A percentile compares a stretch with the other conserved stretches of the same genome.
phyloP scores from a whole-genome alignment of 208 protist genomes.

The Trypanosoma scelopori region DNA sequence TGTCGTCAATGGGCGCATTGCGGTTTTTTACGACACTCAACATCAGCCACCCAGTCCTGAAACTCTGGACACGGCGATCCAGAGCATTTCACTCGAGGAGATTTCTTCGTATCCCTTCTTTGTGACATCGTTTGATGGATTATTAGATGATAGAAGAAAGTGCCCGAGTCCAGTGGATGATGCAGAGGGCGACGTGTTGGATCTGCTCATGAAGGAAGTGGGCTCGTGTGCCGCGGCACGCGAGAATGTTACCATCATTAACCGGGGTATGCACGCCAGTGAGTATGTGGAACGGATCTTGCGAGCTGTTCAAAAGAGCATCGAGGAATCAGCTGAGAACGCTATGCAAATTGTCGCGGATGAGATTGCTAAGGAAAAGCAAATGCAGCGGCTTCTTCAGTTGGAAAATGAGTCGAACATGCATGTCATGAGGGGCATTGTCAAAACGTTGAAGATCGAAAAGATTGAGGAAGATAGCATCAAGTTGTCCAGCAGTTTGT shows the following conservation, averaged over 20 bases:
- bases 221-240: conserved; percentile 51
- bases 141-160: conserved; percentile 46
- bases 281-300: conserved; percentile 65
- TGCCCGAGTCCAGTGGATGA: conserved; percentile 12
- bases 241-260: conserved; percentile 85
- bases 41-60: conserved; percentile 14
- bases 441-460: conserved; percentile 17
- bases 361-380: conserved; percentile 86
- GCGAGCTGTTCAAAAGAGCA: conserved; percentile 50
- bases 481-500: conserved; percentile 50
- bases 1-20: conserved; percentile 7
- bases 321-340: conserved; percentile 73
- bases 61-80: conserved; percentile 8
- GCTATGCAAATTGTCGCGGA: conserved; percentile 90
- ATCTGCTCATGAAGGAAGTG: conserved; percentile 64
- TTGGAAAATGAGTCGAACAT: conserved; percentile 46
- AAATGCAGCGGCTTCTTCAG: conserved; percentile 89
- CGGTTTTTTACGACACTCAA: conserved; percentile 29
- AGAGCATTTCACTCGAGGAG: conserved; percentile 13
- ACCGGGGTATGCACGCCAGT: conserved; percentile 62
- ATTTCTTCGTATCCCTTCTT: conserved; percentile 44
- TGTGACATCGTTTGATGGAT: conserved; percentile 60
- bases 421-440: conserved; percentile 14
- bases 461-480: conserved; percentile 18
- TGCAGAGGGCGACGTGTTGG: conserved; percentile 29